phyloP scores from a whole-genome alignment of 192 early-diverging fungal genomes.

The Paraglomus brasilianum region DNA sequence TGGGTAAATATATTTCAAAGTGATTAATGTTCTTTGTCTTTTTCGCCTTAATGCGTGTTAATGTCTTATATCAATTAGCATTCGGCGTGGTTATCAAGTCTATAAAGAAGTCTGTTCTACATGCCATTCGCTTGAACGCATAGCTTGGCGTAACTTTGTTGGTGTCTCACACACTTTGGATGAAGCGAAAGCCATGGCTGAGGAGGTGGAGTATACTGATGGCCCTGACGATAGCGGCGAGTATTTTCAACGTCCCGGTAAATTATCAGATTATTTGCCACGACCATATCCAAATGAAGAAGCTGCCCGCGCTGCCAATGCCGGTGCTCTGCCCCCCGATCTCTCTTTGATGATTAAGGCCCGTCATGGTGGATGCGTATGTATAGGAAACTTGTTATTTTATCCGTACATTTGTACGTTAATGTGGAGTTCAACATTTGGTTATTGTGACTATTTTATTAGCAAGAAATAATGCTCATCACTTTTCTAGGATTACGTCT shows the following conservation, averaged over 20 bases:
- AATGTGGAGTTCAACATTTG: too few species aligned
- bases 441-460: neutral
- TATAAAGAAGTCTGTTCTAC: slow-evolving; percentile 98
- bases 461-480: neutral
- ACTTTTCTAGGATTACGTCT: slow-evolving; percentile 82
- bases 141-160: slow-evolving; percentile 95
- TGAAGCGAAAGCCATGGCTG: slow-evolving; percentile 92
- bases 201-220: slow-evolving; percentile 88
- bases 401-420: neutral
- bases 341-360: slow-evolving; percentile 92
- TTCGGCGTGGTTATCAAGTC: slow-evolving; percentile 98
- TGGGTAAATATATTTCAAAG: slow-evolving; percentile 54
- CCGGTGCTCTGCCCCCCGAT: slow-evolving; percentile 94
- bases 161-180: slow-evolving; percentile 89
- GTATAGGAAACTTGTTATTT: slow-evolving; percentile 19
- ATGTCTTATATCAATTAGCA: slow-evolving; percentile 52
- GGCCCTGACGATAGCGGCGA: slow-evolving; percentile 91
- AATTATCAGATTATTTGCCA: slow-evolving; percentile 90
- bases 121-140: slow-evolving; percentile 93
- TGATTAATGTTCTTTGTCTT: neutral
- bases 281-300: slow-evolving; percentile 95
- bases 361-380: slow-evolving; percentile 86
- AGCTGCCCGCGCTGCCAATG: slow-evolving; percentile 93
- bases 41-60: slow-evolving; percentile 4
- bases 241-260: slow-evolving; percentile 92